phyloP scores from a whole-genome alignment of 169 alveolate genomes.

The Plasmodium adleri region DNA sequence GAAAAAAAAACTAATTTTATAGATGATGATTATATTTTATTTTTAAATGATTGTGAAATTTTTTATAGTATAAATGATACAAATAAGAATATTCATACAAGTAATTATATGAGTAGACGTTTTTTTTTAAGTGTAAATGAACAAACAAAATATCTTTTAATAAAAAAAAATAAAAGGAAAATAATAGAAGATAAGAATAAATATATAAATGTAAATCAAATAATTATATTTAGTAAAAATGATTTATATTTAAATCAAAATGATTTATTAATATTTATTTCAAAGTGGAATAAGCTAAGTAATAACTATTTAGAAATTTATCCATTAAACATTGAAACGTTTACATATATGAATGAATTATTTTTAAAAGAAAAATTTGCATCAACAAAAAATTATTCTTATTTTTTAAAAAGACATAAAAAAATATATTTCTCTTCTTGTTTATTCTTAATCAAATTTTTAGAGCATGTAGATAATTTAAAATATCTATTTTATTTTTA shows the following conservation, averaged over 20 bases:
- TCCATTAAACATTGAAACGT: constrained; percentile 29
- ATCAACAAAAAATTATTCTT: constrained; percentile 12
- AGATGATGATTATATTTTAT: constrained; percentile 45
- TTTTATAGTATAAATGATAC: constrained; percentile 15
- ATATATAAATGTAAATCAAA: constrained; percentile 26
- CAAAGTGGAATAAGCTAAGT: constrained; percentile 39
- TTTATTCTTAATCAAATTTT: constrained; percentile 23
- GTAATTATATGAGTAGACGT: background rate
- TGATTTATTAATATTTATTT: constrained; percentile 10
- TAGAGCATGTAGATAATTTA: constrained; percentile 22
- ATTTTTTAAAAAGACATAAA: constrained; percentile 34
- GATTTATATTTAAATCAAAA: background rate
- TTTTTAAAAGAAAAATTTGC: constrained; percentile 18
- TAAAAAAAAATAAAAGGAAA: constrained; percentile 17
- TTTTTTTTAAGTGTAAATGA: background rate
- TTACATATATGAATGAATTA: constrained; percentile 28
- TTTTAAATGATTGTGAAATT: constrained; percentile 13
- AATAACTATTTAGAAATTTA: constrained; percentile 39
- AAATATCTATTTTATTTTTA: constrained; percentile 43
- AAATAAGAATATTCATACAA: background rate
- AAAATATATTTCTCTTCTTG: constrained; percentile 15
- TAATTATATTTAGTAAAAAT: constrained; percentile 28
- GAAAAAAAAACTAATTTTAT: background rate
- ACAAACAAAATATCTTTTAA: background rate
- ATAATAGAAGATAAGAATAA: constrained; percentile 3